A percentile compares a stretch with the other conserved stretches of the same genome.
Conservation (phyloP, 768 basidiomycete species). For the Naganishia vishniacii region DNA sequence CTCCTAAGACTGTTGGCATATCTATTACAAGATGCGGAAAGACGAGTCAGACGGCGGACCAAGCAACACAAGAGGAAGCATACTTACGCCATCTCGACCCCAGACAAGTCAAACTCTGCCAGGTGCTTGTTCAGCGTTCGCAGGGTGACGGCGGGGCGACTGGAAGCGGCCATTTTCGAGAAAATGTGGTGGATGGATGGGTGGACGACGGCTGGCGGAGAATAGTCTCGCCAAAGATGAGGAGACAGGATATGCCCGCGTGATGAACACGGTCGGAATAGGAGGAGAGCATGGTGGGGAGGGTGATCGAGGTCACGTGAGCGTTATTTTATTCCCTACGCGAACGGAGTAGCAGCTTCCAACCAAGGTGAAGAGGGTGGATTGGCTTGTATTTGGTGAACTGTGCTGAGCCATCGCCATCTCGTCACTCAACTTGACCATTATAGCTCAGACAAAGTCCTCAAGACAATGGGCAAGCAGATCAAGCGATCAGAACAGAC, state of each 20-base stretch:
- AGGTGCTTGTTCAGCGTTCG: conserved; percentile 64
- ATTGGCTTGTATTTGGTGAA: too few relatives aligned
- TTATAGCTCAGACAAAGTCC: conserved; percentile 2
- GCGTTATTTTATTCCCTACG: conserved; percentile 20
- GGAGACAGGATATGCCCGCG: background rate
- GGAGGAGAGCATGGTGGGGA: too few relatives aligned
- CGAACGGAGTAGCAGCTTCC: background rate
- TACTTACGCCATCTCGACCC: conserved; percentile 89
- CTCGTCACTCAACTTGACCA: too few relatives aligned
- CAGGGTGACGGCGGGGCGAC: conserved; percentile 27
- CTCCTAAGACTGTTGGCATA: conserved; percentile 91
- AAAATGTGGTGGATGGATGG: too few relatives aligned
- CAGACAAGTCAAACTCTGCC: conserved; percentile 86
- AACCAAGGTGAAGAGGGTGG: too few relatives aligned
- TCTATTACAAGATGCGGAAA: conserved; percentile 50
- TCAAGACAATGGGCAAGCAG: background rate
- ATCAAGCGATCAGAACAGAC: background rate
- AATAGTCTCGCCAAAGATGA: too few relatives aligned
- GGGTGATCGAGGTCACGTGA: conserved; percentile 20
- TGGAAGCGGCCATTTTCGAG: background rate
- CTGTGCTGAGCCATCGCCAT: too few relatives aligned
- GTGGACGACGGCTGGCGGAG: too few relatives aligned
- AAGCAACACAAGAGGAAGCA: too few relatives aligned
- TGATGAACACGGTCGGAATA: too few relatives aligned
- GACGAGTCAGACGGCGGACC: too few relatives aligned